Conservation (phyloP, 2,329 filamentous ascomycete genomes). For the Colletotrichum cordylinicola region DNA sequence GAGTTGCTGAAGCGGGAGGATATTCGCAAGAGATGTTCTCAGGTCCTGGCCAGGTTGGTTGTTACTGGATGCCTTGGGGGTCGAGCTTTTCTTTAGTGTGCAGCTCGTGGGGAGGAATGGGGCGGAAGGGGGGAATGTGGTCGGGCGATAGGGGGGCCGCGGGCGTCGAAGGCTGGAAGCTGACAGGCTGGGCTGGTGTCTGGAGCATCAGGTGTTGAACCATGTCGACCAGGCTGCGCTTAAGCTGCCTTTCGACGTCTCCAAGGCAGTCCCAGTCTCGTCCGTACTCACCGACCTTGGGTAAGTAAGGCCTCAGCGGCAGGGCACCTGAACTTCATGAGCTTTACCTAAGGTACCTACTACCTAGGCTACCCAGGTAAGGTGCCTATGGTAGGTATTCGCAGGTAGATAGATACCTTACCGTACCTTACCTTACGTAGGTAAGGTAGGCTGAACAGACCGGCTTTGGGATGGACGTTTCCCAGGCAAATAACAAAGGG, state of each 20-base stretch:
- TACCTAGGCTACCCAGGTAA: neutral
- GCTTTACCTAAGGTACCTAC: too few relatives aligned
- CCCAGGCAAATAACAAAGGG: neutral
- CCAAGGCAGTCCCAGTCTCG: neutral
- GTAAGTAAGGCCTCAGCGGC: neutral
- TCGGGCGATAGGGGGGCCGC: slow-evolving; percentile 19
- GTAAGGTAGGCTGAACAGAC: neutral
- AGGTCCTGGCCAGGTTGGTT: slow-evolving; percentile 14
- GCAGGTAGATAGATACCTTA: neutral
- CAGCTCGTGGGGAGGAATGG: slow-evolving; percentile 20
- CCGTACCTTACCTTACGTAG: neutral
- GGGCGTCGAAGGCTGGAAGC: slow-evolving; percentile 5
- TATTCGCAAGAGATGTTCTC: slow-evolving; percentile 10
- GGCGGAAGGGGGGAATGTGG: slow-evolving; percentile 10
- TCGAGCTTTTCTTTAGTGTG: slow-evolving; percentile 26
- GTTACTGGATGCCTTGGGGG: slow-evolving; percentile 4
- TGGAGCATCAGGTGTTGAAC: neutral
- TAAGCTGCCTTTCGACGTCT: neutral
- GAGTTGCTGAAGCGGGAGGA: neutral
- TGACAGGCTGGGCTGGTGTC: slow-evolving; percentile 6
- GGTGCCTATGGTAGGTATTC: neutral
- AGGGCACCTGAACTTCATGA: neutral
- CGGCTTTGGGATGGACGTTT: neutral
- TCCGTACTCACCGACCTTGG: neutral
- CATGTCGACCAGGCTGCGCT: neutral